Evolutionary conservation across 208 protist genomes (phyloP), one percentile per base, ranked within the genome.

Genomic region (Lotmaria passim): DNA sequence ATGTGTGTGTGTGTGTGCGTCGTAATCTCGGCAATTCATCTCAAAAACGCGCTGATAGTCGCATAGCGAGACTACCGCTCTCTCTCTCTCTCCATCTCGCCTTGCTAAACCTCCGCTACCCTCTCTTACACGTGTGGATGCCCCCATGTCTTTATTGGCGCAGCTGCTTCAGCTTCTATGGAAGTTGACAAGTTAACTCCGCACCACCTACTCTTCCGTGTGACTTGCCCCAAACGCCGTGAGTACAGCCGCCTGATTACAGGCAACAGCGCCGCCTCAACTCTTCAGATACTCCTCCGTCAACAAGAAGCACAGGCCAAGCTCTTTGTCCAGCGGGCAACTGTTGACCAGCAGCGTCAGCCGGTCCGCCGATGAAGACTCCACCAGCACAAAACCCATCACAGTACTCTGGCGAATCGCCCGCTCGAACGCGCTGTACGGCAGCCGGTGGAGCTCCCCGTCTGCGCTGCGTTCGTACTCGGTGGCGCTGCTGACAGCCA

Each of bases 331-430:
- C 7, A 89, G 30, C 1, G 72, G 12, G 7, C 74, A 62, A 11
- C 74, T 73, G 17, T 66, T 81, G 15, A 86, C 78, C 12, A 90
- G 59, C 24, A 93, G 52, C 36, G 79, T 87, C 19, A 93, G 61
- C 39, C 50, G 73, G 5, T 74, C 78, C 5, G 64, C 23, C 4
- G 75, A 69, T 26, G 78, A 65, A 14, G 73, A 86, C 65, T 89
- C 82, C 48, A 93, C 83, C 24, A 91, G 62, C 17, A 79, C 85
- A 50, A 93, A 93, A 38, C 85, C 81, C 28, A 76, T 63, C 11
- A 93, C 61, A 3, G 79, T 36, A 17, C 73, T 60, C 8, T 73
- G 39, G 5, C 69, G 69, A 28, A 91, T 66, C 6, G 56, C 44
- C 19, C 51, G 39, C 64, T 93, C 88, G n/a, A 83, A 84, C 19